phyloP scores from a whole-genome alignment of 1,284 basidiomycete species.

The Rhodotorula sp. region DNA sequence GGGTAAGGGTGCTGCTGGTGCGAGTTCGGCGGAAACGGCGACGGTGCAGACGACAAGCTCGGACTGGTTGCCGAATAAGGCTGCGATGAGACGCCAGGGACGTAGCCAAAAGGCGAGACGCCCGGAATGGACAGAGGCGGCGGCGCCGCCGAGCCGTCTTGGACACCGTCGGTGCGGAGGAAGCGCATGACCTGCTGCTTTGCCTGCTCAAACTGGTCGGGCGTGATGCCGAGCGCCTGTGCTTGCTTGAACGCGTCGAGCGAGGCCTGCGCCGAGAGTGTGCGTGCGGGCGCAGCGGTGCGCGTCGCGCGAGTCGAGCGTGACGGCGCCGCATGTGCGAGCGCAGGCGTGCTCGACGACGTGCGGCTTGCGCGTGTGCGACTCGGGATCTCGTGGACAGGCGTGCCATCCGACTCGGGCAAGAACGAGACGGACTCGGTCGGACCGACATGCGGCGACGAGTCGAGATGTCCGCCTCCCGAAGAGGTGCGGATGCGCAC shows the following conservation, averaged over 20 bases:
- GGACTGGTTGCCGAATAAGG: not conserved
- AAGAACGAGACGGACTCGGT: not conserved
- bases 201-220: constrained; percentile 35
- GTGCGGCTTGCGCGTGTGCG: constrained; percentile 1
- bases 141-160: not conserved
- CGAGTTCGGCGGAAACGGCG: no score
- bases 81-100: no score
- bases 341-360: not conserved
- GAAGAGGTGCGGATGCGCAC: constrained; percentile 29
- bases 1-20: not conserved
- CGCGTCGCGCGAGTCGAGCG: not conserved
- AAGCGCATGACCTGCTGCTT: constrained; percentile 29
- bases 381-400: not conserved
- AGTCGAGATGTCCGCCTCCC: constrained; percentile 9
- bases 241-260: constrained; percentile 3
- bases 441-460: constrained; percentile 16
- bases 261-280: not conserved
- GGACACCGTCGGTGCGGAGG: constrained; percentile 12
- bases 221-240: constrained; percentile 29
- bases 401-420: not conserved
- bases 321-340: not conserved
- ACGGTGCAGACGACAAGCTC: no score
- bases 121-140: not conserved
- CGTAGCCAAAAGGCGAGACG: not conserved
- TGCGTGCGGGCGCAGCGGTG: not conserved